These are phyloP conservation scores for Malassezia equina DNA, from an alignment of 1,284 basidiomycete species.

Conservation along the genomic window DNA sequence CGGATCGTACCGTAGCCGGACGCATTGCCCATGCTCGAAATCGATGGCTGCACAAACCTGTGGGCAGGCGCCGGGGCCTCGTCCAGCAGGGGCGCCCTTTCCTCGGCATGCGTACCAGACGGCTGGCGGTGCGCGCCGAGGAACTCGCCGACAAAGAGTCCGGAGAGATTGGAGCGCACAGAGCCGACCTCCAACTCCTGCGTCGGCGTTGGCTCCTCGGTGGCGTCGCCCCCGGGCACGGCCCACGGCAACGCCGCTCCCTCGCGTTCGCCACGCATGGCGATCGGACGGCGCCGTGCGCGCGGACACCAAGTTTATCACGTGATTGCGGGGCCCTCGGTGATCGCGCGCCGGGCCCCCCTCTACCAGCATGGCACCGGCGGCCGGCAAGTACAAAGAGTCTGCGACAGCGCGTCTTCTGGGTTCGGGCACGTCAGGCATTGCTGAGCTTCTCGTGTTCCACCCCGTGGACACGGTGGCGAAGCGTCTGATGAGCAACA, in stretches of 20 bases:
- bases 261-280: neutral
- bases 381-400: conserved; percentile 52
- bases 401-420: conserved; percentile 81
- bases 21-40: conserved; percentile 12
- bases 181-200: neutral
- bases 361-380: conserved; percentile 27
- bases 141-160: conserved; percentile 12
- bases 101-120: neutral
- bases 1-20: conserved; percentile 11
- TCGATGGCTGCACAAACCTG: neutral
- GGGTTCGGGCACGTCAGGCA: conserved; percentile 68
- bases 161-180: conserved; percentile 10
- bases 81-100: neutral
- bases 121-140: conserved; percentile 8
- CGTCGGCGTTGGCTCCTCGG: neutral
- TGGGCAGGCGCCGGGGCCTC: neutral
- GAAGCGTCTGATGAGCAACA: conserved; percentile 93
- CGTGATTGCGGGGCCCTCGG: neutral
- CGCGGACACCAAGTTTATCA: neutral
- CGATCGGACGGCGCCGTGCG: neutral
- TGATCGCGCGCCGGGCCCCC: neutral
- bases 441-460: conserved; percentile 72
- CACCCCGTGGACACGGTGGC: conserved; percentile 71
- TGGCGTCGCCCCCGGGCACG: neutral
- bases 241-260: neutral